Conservation (phyloP, 345 rosid species). For the Salix arbutifolia region DNA sequence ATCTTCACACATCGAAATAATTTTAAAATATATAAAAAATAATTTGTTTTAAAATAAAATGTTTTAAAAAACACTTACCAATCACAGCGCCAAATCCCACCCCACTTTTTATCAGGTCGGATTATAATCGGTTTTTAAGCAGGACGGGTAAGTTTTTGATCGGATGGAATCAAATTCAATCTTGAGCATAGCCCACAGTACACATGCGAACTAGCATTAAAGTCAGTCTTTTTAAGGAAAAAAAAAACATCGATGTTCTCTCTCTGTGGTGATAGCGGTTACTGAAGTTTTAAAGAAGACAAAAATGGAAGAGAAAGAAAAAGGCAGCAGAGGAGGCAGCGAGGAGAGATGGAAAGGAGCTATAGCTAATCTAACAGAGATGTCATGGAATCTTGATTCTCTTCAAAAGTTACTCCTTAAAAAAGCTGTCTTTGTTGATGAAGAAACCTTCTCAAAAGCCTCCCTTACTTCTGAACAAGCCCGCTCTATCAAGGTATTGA, state of each 20-base stretch:
- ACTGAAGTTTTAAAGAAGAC: neutral
- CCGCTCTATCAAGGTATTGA: conserved; percentile 73
- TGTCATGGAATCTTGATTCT: conserved; percentile 76
- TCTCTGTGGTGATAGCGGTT: neutral
- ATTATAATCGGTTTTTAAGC: too few species aligned
- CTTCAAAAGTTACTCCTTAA: conserved; percentile 76
- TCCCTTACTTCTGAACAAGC: conserved; percentile 90
- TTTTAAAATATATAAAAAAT: too few species aligned
- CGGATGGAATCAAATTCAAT: neutral
- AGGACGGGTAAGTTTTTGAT: too few species aligned
- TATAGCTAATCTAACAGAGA: conserved; percentile 68
- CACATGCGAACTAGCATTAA: neutral
- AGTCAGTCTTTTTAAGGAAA: neutral
- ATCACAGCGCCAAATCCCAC: too few species aligned
- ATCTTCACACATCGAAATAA: too few species aligned
- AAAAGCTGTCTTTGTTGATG: conserved; percentile 93
- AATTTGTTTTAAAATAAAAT: too few species aligned
- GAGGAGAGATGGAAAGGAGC: conserved; percentile 95
- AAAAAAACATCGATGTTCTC: neutral
- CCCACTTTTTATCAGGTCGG: too few species aligned
- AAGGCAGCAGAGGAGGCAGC: conserved; percentile 32
- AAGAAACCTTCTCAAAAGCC: conserved; percentile 78
- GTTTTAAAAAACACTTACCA: too few species aligned
- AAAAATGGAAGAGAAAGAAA: conserved; percentile 47
- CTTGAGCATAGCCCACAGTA: neutral